phyloP scores from a whole-genome alignment of 306 rosid species.

The Canavalia gladiata region DNA sequence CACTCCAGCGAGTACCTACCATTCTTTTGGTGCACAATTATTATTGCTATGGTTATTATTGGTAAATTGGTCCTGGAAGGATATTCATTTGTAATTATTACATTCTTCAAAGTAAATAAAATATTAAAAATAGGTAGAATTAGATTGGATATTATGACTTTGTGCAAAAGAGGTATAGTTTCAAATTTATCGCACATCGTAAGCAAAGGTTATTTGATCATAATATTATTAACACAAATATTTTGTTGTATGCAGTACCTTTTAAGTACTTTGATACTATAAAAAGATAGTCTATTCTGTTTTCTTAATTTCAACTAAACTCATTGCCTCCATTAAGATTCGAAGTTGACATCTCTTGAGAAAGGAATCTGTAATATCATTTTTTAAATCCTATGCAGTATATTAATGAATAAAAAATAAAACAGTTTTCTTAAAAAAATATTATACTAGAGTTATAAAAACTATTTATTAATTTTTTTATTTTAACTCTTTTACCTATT shows the following conservation, averaged over 20 bases:
- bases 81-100: constrained; percentile 45
- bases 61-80: constrained; percentile 7
- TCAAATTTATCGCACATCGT: constrained; percentile 1
- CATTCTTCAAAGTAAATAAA: constrained; percentile 46
- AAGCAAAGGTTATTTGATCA: neutral
- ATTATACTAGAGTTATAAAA: too few species aligned
- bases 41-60: constrained; percentile 21
- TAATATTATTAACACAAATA: neutral
- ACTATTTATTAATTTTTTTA: too few species aligned
- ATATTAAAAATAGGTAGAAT: constrained; percentile 10
- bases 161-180: neutral
- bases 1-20: neutral
- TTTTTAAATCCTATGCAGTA: too few species aligned
- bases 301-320: too few species aligned
- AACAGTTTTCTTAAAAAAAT: too few species aligned
- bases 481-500: too few species aligned
- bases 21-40: constrained; percentile 39
- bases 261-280: too few species aligned
- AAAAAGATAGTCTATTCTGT: too few species aligned
- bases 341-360: too few species aligned
- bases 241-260: neutral
- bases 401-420: too few species aligned
- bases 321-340: too few species aligned
- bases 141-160: constrained; percentile 4
- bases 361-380: too few species aligned